Percentiles rank a stretch among this genome's conserved stretches.
Conservation (phyloP, 2,329 filamentous ascomycete species). For the Fusarium setosum region DNA sequence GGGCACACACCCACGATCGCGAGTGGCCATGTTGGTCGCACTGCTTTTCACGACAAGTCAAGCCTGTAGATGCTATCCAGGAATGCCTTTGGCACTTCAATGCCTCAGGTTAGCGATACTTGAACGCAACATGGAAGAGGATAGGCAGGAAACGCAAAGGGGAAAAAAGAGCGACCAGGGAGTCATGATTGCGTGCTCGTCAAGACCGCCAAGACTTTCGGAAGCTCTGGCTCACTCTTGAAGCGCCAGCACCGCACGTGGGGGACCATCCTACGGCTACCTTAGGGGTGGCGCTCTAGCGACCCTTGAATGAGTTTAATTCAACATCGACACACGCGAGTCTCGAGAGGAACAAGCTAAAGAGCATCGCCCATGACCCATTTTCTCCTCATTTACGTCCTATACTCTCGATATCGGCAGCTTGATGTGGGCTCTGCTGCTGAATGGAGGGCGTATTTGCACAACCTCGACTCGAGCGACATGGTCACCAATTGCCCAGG, state of each 20-base stretch:
- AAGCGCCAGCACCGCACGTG: neutral
- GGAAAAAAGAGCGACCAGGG: neutral
- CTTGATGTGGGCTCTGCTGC: too few species aligned
- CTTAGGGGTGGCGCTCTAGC: neutral
- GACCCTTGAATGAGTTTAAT: slow-evolving; percentile 4
- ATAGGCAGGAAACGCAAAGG: too few species aligned
- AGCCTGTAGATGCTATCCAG: neutral
- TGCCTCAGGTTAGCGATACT: neutral
- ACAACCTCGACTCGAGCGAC: too few species aligned
- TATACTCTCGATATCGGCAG: too few species aligned
- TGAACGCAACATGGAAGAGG: too few species aligned
- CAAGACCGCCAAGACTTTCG: neutral
- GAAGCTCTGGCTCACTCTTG: too few species aligned
- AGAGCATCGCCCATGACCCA: too few species aligned
- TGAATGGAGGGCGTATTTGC: too few species aligned
- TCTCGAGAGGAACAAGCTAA: neutral
- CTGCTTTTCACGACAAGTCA: too few species aligned
- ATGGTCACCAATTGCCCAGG: too few species aligned
- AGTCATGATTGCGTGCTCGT: slow-evolving; percentile 3
- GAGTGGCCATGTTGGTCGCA: neutral
- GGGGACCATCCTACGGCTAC: neutral
- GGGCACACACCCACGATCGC: slow-evolving; percentile 11
- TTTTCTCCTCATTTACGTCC: neutral
- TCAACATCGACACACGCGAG: neutral
- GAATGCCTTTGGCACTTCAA: neutral